A percentile compares a stretch with the other conserved stretches of the same genome.
Conservation (phyloP, 805 yeast species). For the Metschnikowia orientalis region DNA sequence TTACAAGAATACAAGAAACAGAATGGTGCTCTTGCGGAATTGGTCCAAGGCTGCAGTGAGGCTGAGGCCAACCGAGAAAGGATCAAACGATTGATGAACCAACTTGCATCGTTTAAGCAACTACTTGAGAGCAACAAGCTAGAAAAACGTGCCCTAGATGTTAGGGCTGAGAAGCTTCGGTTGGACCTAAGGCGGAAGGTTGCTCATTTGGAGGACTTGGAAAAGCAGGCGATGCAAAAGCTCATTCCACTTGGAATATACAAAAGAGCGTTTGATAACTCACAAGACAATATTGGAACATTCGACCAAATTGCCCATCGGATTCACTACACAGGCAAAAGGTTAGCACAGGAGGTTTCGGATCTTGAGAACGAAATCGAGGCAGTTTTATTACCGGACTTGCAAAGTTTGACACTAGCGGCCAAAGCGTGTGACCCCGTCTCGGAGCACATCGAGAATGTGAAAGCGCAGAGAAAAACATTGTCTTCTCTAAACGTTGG, state of each 20-base stretch:
- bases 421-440: too few species aligned
- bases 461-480: too few species aligned
- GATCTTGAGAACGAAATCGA: slow-evolving; percentile 6
- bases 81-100: slow-evolving; percentile 24
- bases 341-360: slow-evolving; percentile 8
- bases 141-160: slow-evolving; percentile 29
- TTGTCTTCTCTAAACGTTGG: too few species aligned
- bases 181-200: slow-evolving; percentile 26
- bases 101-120: slow-evolving; percentile 20
- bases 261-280: too few species aligned
- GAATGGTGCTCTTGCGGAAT: slow-evolving; percentile 19
- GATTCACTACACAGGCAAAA: slow-evolving; percentile 20
- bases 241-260: slow-evolving; percentile 36
- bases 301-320: slow-evolving; percentile 28
- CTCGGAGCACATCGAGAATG: too few species aligned
- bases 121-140: slow-evolving; percentile 10
- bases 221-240: slow-evolving; percentile 21
- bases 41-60: too few species aligned
- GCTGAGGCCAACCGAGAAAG: slow-evolving; percentile 1
- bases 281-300: slow-evolving; percentile 19
- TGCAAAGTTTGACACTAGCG: background rate
- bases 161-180: slow-evolving; percentile 24
- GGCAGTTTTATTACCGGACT: slow-evolving; percentile 2
- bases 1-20: slow-evolving; percentile 15
- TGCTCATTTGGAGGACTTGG: slow-evolving; percentile 19